Percentiles rank a stretch among this genome's conserved stretches.
Conservation (phyloP, 306 rosid genomes). For the Hippophae gyantsensis region DNA sequence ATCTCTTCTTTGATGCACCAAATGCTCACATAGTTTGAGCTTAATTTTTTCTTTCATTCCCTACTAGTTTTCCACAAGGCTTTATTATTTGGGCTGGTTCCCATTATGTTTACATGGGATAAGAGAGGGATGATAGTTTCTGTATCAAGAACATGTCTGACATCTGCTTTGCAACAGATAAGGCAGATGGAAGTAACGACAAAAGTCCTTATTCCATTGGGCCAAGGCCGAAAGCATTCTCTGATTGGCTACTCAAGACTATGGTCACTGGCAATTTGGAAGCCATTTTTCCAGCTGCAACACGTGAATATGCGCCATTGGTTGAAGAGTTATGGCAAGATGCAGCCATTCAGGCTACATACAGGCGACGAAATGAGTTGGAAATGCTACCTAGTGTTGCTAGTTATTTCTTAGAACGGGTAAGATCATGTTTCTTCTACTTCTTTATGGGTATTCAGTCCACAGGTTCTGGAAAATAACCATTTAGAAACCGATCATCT, state of each 20-base stretch:
- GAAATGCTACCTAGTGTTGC: conserved; percentile 87
- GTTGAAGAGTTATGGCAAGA: conserved; percentile 88
- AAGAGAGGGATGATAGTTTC: not conserved
- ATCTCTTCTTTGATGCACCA: not conserved
- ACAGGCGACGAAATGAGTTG: conserved; percentile 76
- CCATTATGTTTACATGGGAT: not conserved
- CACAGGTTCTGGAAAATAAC: too few relatives aligned
- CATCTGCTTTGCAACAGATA: conserved; percentile 33
- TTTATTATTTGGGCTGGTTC: conserved; percentile 4
- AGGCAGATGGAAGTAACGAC: conserved; percentile 25
- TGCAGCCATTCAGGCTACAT: conserved; percentile 76
- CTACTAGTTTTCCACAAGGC: not conserved
- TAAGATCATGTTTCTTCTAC: conserved; percentile 25
- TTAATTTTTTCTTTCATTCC: not conserved
- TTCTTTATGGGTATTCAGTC: not conserved
- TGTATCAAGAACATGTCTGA: conserved; percentile 8
- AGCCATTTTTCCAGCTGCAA: conserved; percentile 94
- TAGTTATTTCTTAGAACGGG: conserved; percentile 87
- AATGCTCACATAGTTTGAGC: not conserved
- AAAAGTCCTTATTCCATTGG: conserved; percentile 68
- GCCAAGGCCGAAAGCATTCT: conserved; percentile 82
- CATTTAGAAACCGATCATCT: too few relatives aligned
- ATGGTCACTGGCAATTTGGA: conserved; percentile 89
- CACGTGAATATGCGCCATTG: conserved; percentile 87
- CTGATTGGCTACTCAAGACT: conserved; percentile 96